Evolutionary conservation across 805 yeast genomes (phyloP), one percentile per base, ranked within the genome.

Genomic region (Starmerella potacharoeniae): DNA sequence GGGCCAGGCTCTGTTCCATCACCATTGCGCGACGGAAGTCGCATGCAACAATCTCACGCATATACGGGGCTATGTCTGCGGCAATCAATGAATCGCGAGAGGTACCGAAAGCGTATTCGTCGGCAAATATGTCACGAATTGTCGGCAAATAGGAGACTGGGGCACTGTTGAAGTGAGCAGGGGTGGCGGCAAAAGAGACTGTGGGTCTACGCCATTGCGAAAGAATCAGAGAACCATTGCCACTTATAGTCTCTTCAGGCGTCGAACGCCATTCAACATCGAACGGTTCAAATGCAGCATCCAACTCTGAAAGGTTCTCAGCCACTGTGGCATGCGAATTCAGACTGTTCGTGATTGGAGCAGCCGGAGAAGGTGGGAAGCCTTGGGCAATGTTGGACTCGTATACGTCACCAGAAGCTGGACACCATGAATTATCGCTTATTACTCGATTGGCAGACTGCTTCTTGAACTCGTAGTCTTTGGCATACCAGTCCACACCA

Each of bases 401-500:
- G 17, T 40, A 11, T 3, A 17, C 28, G 8, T 14, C 14, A 6
- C 5, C 31, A 43, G 16, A 8, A 1, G 49, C 14, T 28, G 36
- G 53, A 45, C 49, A 53, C 61, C 55, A 52, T 7, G 67, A 62
- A 28, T 57, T 56, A 7, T 53, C 49, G 51, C 69, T 64, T 1
- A 68, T 34, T 8, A 65, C 66, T 2, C 65, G 44, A 11, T 42
- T 41, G 2, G 40, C 51, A 10, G 42, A 22, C 5, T 6, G 4
- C 16, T 16, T 13, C n/a, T 40, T 28, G n/a, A 57, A 47, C 16
- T 63, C 69, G 16, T 52, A 49, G 1, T 57, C 51, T 5, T 63
- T 62, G 3, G 68, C 55, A 10, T 61, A 59, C 71, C 71, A 69
- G 44, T 68, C 70, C 5, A 54, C 49, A 1, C 69, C 69, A 1